A percentile compares a stretch with the other conserved stretches of the same genome.
Evolutionary conservation across 2,329 filamentous ascomycete genomes (phyloP).

Genomic region (Shiraia bambusicola): DNA sequence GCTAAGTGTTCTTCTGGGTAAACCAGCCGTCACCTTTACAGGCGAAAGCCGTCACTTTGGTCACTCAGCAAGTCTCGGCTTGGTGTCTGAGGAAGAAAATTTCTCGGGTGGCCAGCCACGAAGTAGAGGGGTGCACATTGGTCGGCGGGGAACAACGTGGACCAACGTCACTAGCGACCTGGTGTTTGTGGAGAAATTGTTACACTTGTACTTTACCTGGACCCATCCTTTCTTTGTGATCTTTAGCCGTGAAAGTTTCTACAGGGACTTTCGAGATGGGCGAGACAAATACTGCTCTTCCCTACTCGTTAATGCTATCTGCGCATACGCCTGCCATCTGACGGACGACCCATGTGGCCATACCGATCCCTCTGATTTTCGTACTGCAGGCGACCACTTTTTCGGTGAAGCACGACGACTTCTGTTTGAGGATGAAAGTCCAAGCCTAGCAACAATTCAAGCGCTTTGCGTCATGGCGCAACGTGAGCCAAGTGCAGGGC

Average conservation of each 20-base stretch:
- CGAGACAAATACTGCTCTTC: slow-evolving; percentile 66
- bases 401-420: slow-evolving; percentile 68
- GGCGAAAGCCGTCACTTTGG: slow-evolving; percentile 43
- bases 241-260: slow-evolving; percentile 70
- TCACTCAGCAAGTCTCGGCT: slow-evolving; percentile 40
- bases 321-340: slow-evolving; percentile 68
- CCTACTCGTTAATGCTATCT: slow-evolving; percentile 65
- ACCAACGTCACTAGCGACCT: slow-evolving; percentile 62
- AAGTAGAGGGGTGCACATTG: slow-evolving; percentile 11
- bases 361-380: slow-evolving; percentile 61
- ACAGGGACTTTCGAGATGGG: slow-evolving; percentile 64
- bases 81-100: slow-evolving; percentile 41
- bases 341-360: slow-evolving; percentile 66
- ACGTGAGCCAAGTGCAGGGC: slow-evolving; percentile 69
- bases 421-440: slow-evolving; percentile 59
- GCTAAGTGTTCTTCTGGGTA: slow-evolving; percentile 41
- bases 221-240: slow-evolving; percentile 77
- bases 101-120: slow-evolving; percentile 23
- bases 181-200: slow-evolving; percentile 62
- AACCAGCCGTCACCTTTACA: slow-evolving; percentile 34
- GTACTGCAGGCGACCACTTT: slow-evolving; percentile 71
- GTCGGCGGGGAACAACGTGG: slow-evolving; percentile 50
- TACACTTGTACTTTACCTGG: slow-evolving; percentile 67
- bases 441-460: slow-evolving; percentile 70
- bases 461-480: slow-evolving; percentile 76